Evolutionary conservation across 768 basidiomycete genomes (phyloP).

Genomic region (Russula sp.): DNA sequence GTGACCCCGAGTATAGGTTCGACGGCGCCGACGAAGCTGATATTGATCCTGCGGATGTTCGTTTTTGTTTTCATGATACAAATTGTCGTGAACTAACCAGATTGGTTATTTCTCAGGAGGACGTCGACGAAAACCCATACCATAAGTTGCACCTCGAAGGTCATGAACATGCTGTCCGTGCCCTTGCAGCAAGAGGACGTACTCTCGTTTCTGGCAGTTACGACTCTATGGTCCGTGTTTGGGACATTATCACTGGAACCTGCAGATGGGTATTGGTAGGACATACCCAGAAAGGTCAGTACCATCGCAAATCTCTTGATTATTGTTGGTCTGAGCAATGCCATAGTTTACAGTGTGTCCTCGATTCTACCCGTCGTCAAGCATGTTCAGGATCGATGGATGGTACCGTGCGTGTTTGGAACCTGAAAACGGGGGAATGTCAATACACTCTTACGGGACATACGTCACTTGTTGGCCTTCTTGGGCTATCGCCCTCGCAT

Average conservation of each 20-base stretch:
- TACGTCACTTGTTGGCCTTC: conserved; percentile 89
- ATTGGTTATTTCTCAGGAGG: conserved; percentile 46
- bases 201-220: conserved; percentile 95
- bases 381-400: conserved; percentile 99
- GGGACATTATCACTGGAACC: conserved; percentile 84
- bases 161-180: conserved; percentile 88
- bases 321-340: conserved; percentile 16
- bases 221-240: conserved; percentile 91
- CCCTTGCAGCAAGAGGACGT: conserved; percentile 85
- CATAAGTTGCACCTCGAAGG: conserved; percentile 82
- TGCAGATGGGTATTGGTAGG: conserved; percentile 81
- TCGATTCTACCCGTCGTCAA: conserved; percentile 81
- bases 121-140: conserved; percentile 79
- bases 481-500: conserved; percentile 84
- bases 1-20: conserved; percentile 72
- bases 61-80: conserved; percentile 19
- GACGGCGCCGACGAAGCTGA: conserved; percentile 60
- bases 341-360: conserved; percentile 91
- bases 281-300: conserved; percentile 86
- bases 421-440: conserved; percentile 75
- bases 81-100: background rate
- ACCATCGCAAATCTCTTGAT: conserved; percentile 4
- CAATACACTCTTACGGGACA: conserved; percentile 84
- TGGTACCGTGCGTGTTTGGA: conserved; percentile 95
- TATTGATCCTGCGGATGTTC: conserved; percentile 53